A percentile compares a stretch with the other conserved stretches of the same genome.
Conservation (phyloP, 1,284 basidiomycete genomes). For the Trichosporon faecale region DNA sequence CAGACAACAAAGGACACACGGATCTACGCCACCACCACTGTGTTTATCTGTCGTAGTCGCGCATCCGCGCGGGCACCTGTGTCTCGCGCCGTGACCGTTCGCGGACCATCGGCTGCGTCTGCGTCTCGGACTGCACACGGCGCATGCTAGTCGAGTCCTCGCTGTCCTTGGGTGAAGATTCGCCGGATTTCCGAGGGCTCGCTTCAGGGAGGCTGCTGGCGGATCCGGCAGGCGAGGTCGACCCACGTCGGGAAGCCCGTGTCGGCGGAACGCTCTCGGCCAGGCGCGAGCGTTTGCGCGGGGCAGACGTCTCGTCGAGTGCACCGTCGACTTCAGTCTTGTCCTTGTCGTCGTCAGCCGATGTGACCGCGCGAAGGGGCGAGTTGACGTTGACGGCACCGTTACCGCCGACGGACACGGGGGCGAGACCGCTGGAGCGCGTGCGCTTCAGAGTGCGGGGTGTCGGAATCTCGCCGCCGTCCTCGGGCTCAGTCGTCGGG, state of each 20-base stretch:
- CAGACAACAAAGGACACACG: constrained; percentile 2
- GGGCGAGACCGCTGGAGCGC: constrained; percentile 28
- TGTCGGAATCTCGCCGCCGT: neutral
- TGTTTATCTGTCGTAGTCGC: constrained; percentile 33
- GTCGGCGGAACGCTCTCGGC: constrained; percentile 13
- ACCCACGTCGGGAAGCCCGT: constrained; percentile 8
- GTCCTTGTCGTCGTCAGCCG: constrained; percentile 19
- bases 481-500: constrained; percentile 10
- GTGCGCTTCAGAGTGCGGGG: constrained; percentile 33
- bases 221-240: constrained; percentile 19
- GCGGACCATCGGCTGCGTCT: constrained; percentile 17
- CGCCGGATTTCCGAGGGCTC: neutral
- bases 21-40: neutral
- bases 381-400: constrained; percentile 24
- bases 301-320: neutral
- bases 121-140: constrained; percentile 20
- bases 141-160: constrained; percentile 20
- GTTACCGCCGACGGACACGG: constrained; percentile 19
- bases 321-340: constrained; percentile 5
- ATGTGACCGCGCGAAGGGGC: constrained; percentile 34
- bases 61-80: constrained; percentile 35
- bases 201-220: constrained; percentile 12
- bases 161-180: constrained; percentile 1
- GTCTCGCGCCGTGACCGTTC: constrained; percentile 37
- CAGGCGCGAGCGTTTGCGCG: constrained; percentile 21